phyloP scores from a whole-genome alignment of 2,329 filamentous ascomycete species.

The Paradendryphiella salina region DNA sequence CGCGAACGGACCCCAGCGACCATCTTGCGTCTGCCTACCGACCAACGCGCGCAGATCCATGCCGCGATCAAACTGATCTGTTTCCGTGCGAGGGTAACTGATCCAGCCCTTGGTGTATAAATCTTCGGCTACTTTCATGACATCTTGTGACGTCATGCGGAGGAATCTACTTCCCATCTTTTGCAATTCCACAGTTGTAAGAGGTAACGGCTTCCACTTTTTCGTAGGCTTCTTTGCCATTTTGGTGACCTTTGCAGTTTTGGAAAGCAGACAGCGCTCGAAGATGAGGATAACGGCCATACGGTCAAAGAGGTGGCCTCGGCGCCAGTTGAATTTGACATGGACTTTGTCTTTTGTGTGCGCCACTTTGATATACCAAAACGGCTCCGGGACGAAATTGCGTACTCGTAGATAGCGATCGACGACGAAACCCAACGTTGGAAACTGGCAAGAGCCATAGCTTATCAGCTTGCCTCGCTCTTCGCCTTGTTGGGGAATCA shows the following conservation, averaged over 20 bases:
- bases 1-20: constrained; percentile 79
- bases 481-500: constrained; percentile 66
- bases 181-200: constrained; percentile 95
- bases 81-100: constrained; percentile 96
- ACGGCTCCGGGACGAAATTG: constrained; percentile 88
- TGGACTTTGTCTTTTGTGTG: constrained; percentile 76
- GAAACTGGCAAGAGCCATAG: constrained; percentile 97
- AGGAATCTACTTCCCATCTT: constrained; percentile 91
- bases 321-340: constrained; percentile 81
- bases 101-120: constrained; percentile 96
- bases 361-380: constrained; percentile 88
- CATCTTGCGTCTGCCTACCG: constrained; percentile 78
- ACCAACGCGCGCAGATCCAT: constrained; percentile 82
- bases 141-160: constrained; percentile 84
- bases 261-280: constrained; percentile 78
- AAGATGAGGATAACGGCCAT: constrained; percentile 79
- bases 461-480: constrained; percentile 68
- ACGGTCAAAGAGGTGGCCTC: constrained; percentile 84
- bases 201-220: constrained; percentile 89
- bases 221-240: constrained; percentile 89
- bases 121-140: constrained; percentile 83
- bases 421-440: constrained; percentile 93
- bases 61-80: constrained; percentile 87
- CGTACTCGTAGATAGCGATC: constrained; percentile 92
- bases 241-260: constrained; percentile 76